phyloP scores from a whole-genome alignment of 306 rosid species.

The Alnus glutinosa region DNA sequence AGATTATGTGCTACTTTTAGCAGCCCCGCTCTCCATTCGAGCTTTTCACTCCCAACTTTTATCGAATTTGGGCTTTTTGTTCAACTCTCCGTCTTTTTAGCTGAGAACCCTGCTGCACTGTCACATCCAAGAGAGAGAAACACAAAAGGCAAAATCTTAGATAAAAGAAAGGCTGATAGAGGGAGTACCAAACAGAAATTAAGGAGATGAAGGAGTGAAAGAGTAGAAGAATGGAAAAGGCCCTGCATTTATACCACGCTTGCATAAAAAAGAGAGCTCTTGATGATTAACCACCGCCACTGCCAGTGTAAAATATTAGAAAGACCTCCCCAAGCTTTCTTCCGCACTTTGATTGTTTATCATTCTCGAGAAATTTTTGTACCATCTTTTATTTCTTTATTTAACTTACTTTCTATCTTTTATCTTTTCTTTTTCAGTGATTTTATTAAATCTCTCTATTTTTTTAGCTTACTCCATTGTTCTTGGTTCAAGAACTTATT shows the following conservation, averaged over 20 bases:
- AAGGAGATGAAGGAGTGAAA: constrained; percentile 25
- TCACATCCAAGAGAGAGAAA: constrained; percentile 29
- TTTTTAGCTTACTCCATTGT: constrained; percentile 57
- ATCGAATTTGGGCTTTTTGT: constrained; percentile 40
- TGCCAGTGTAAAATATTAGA: constrained; percentile 49
- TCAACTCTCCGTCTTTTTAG: constrained; percentile 39
- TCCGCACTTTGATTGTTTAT: constrained; percentile 4
- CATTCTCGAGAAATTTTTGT: constrained; percentile 4
- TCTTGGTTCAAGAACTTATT: constrained; percentile 54
- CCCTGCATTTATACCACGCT: constrained; percentile 75
- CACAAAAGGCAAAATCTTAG: constrained; percentile 15
- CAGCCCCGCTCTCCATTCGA: constrained; percentile 53
- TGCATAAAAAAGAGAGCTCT: constrained; percentile 80
- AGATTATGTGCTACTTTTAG: constrained; percentile 81
- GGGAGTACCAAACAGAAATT: constrained; percentile 1
- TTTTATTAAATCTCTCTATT: constrained; percentile 19
- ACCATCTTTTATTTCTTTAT: background rate
- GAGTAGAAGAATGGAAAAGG: constrained; percentile 32
- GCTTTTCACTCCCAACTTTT: constrained; percentile 48
- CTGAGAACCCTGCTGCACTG: constrained; percentile 48
- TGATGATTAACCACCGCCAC: constrained; percentile 98
- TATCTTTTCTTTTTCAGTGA: constrained; percentile 4
- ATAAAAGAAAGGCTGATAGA: constrained; percentile 4
- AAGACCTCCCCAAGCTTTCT: constrained; percentile 33
- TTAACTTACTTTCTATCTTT: constrained; percentile 9